phyloP scores from a whole-genome alignment of 163 green algal genomes.

The Chloromonas sp. region DNA sequence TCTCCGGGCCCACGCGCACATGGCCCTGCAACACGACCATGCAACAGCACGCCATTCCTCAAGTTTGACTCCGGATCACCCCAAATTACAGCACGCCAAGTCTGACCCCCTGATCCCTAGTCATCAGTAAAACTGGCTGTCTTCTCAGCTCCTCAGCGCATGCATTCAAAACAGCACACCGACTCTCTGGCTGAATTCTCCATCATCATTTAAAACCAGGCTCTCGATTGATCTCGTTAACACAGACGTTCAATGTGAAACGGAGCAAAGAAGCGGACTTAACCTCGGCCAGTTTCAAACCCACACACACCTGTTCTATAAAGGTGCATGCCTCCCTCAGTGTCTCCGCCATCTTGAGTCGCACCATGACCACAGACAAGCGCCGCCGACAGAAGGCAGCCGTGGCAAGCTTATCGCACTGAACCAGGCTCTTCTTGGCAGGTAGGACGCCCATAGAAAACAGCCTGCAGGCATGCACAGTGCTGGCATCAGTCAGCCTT shows the following conservation, averaged over 20 bases:
- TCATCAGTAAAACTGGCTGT: neutral
- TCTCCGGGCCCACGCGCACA: conserved; percentile 88
- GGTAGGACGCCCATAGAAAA: conserved; percentile 90
- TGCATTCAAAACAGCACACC: no score
- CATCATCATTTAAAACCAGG: no score
- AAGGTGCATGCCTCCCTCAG: conserved; percentile 89
- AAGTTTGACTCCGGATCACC: no score
- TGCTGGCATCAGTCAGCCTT: neutral
- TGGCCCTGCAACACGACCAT: conserved; percentile 62
- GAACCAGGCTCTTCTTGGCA: conserved; percentile 86
- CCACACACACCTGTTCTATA: conserved; percentile 74
- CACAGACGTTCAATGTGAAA: no score
- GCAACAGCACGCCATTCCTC: no score
- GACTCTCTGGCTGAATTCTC: no score
- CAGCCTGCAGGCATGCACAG: conserved; percentile 52
- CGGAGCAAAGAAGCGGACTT: no score
- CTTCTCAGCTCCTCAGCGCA: no score
- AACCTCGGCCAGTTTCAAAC: no score
- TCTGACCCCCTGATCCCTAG: no score
- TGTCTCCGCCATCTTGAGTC: conserved; percentile 90
- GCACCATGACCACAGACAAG: conserved; percentile 91
- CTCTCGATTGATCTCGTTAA: no score
- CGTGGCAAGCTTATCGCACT: conserved; percentile 85
- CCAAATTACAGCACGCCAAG: no score
- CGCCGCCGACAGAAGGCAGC: conserved; percentile 86